Conservation (phyloP, 495 filamentous ascomycete genomes). For the Glarea lozoyensis region DNA sequence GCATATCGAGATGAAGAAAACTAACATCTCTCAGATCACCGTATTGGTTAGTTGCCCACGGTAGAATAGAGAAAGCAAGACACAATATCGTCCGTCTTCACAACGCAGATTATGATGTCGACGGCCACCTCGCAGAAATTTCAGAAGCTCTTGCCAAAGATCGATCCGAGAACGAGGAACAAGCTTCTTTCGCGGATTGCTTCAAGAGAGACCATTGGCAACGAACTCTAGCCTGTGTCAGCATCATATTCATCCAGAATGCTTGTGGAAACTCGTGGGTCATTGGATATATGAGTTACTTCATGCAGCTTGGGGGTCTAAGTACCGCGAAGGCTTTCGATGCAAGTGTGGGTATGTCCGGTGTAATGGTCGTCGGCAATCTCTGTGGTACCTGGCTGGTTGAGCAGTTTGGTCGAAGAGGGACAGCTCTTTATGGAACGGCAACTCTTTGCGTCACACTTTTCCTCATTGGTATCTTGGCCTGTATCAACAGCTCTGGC, state of each 20-base stretch:
- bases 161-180: background rate
- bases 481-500: background rate
- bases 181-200: background rate
- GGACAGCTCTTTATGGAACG: background rate
- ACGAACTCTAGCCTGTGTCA: background rate
- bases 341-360: background rate
- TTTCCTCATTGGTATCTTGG: background rate
- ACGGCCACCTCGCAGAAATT: background rate
- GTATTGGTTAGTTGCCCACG: conserved; percentile 8
- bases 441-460: background rate
- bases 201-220: background rate
- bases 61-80: conserved; percentile 7
- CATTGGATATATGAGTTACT: conserved; percentile 4
- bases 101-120: background rate
- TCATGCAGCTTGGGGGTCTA: background rate
- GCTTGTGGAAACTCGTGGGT: background rate
- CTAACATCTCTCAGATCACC: no score
- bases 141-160: background rate
- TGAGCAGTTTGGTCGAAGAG: background rate
- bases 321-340: background rate
- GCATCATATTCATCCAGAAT: conserved; percentile 3
- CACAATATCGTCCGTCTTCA: conserved; percentile 6
- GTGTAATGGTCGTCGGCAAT: conserved; percentile 1
- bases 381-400: background rate
- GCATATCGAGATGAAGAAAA: no score